Evolutionary conservation across 805 yeast species (phyloP).

Genomic region (Priceomyces carsonii): DNA sequence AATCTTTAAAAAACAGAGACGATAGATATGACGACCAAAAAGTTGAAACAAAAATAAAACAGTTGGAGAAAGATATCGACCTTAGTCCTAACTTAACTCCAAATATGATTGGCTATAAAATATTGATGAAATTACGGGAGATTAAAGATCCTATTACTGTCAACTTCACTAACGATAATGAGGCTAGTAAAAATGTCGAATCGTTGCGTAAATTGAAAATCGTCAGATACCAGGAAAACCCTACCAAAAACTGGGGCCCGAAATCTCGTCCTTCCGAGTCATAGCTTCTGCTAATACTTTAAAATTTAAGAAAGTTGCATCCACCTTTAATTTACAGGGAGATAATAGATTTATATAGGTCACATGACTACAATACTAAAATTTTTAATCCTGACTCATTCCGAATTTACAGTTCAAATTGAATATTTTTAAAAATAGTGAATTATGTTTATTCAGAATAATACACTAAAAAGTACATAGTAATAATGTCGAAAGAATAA

Average conservation of each 20-base stretch:
- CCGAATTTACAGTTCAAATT: not conserved
- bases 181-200: slow-evolving; percentile 56
- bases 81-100: slow-evolving; percentile 42
- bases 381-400: not conserved
- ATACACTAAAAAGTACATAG: slow-evolving; percentile 3
- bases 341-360: not conserved
- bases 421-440: not conserved
- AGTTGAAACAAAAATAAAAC: slow-evolving; percentile 17
- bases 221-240: slow-evolving; percentile 88
- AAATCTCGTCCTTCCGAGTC: slow-evolving; percentile 63
- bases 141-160: slow-evolving; percentile 35
- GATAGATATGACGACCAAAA: slow-evolving; percentile 9
- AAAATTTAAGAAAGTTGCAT: not conserved
- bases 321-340: not conserved
- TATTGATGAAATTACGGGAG: slow-evolving; percentile 43
- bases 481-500: slow-evolving; percentile 1
- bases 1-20: slow-evolving; percentile 22
- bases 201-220: slow-evolving; percentile 72
- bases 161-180: slow-evolving; percentile 57
- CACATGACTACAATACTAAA: not conserved
- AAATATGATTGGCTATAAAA: slow-evolving; percentile 52
- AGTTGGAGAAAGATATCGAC: slow-evolving; percentile 30
- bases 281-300: not conserved
- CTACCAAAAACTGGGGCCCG: slow-evolving; percentile 97
- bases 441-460: slow-evolving; percentile 2